Base-by-base conservation (phyloP, 257 asterid genomes). In the Echium plantagineum region DNA sequence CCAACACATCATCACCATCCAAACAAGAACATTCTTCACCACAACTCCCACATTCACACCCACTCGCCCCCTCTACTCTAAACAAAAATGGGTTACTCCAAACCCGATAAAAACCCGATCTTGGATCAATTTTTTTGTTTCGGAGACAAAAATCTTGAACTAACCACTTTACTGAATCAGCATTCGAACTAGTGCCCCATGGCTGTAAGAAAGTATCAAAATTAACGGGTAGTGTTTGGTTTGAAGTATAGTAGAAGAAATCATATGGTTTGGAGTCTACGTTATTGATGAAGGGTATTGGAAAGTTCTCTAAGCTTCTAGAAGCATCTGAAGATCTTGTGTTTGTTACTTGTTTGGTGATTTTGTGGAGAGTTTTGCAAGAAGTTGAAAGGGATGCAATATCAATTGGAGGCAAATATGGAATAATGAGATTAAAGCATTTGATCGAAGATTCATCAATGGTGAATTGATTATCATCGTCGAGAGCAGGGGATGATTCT, bases 311-410 rank as follows among this genome's bases (percentile, higher is more conserved):
- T 47, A 80, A 70, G 58, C 71, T 71, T 73, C 89, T 75, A 52
- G 88, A 79, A 64, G 80, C 95, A 67, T 90, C 95, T 63, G 83
- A 73, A 55, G 73, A 60, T 74, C 96, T 70, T 62, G 75, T 81
- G 48, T 75, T 42, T 5, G 89, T 74, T 15, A 90, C 55, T 67
- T 63, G 32, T 20, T 72, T 71, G 76, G 94, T 73, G 73, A 82
- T 55, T 21, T 58, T 66, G 65, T 63, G 24, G 26, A 85, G 49
- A 68, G 75, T 38, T 71, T 71, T 85, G 83, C 88, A 87, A 71
- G 96, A 74, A 22, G 71, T 63, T 62, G 98, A 78, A 31, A 78
- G 54, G 64, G 87, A 70, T 54, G 82, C 83, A 21, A 90, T 75
- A 59, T 79, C 88, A 26, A 70, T 1, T 46, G 84, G 81, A 32